A percentile compares a stretch with the other conserved stretches of the same genome.
Conservation (phyloP, 257 asterid species). For the Lantana camara region DNA sequence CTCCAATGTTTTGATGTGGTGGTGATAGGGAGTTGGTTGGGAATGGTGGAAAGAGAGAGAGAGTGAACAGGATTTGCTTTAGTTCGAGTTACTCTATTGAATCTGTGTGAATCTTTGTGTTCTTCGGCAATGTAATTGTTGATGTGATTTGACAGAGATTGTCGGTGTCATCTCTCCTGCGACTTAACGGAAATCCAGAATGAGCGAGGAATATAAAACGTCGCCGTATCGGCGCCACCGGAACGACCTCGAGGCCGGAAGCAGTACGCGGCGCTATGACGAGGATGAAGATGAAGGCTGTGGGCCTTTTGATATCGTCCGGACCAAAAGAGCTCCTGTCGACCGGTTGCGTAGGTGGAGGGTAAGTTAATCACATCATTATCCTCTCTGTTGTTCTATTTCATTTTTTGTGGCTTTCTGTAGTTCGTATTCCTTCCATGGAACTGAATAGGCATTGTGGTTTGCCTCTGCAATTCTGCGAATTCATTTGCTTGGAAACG, state of each 20-base stretch:
- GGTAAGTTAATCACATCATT: constrained; percentile 47
- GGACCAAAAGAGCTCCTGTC: constrained; percentile 84
- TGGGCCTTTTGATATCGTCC: constrained; percentile 66
- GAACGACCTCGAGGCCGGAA: constrained; percentile 66
- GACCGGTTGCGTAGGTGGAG: constrained; percentile 83
- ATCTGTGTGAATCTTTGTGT: constrained; percentile 5
- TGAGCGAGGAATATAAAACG: constrained; percentile 41
- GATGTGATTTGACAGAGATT: constrained; percentile 22
- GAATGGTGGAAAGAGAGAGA: not conserved
- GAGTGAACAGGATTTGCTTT: not conserved
- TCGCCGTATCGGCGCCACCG: constrained; percentile 70
- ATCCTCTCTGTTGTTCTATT: not conserved
- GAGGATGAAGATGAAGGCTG: constrained; percentile 52
- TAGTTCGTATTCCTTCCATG: not conserved
- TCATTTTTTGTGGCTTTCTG: constrained; percentile 4
- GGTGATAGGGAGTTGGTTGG: not conserved
- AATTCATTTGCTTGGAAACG: not conserved
- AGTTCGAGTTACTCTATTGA: not conserved
- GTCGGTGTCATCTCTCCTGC: constrained; percentile 80
- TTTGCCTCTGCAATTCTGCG: not conserved
- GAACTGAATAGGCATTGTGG: not conserved
- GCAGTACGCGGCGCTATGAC: constrained; percentile 24
- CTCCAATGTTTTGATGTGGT: not conserved
- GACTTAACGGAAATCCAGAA: constrained; percentile 37
- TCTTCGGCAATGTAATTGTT: constrained; percentile 26